phyloP scores from a whole-genome alignment of 169 alveolate species.

The Plasmodium cynomolgi region DNA sequence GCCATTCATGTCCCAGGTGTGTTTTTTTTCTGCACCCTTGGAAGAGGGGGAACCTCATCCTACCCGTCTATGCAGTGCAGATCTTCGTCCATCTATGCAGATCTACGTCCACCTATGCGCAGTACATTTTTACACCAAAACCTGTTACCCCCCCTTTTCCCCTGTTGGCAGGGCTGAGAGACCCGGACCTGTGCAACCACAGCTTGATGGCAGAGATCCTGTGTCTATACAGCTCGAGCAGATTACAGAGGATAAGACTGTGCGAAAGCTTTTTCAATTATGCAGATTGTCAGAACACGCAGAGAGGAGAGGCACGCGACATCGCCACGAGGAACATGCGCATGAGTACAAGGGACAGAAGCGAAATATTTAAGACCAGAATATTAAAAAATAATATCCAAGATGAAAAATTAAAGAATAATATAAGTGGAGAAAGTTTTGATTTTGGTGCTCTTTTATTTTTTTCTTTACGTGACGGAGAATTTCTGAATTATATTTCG shows the following conservation, averaged over 20 bases:
- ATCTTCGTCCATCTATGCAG: neutral
- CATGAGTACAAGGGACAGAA: neutral
- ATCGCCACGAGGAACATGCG: neutral
- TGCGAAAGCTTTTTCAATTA: conserved; percentile 30
- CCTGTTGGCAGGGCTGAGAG: conserved; percentile 26
- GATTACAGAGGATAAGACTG: conserved; percentile 42
- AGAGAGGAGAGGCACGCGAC: neutral
- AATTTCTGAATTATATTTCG: conserved; percentile 61
- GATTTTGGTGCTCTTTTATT: conserved; percentile 68
- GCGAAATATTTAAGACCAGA: conserved; percentile 11
- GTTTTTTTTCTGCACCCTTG: neutral
- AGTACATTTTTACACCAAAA: neutral
- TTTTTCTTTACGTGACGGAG: conserved; percentile 70
- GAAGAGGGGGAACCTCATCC: neutral
- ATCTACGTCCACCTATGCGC: neutral
- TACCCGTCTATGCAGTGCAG: neutral
- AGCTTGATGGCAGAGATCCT: conserved; percentile 60
- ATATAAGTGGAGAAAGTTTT: conserved; percentile 18
- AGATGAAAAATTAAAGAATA: conserved; percentile 23
- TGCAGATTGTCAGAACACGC: neutral
- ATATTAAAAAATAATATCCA: conserved; percentile 33
- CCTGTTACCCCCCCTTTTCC: neutral
- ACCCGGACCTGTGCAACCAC: conserved; percentile 66
- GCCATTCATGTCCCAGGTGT: conserved; percentile 66
- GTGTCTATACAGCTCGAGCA: conserved; percentile 58